Evolutionary conservation across 805 yeast genomes (phyloP).

Genomic region (Komagataella ulmi): DNA sequence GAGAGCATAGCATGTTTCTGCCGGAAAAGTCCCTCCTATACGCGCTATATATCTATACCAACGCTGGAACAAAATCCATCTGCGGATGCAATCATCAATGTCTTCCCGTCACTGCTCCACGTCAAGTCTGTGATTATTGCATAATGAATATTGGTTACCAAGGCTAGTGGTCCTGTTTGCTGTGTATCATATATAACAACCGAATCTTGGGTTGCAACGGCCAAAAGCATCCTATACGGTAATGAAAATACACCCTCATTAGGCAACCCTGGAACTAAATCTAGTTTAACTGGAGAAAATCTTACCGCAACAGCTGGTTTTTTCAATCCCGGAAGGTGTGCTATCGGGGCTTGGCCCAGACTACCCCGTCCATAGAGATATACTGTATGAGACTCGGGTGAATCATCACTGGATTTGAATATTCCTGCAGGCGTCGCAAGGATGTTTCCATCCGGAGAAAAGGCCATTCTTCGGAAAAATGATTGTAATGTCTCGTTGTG

Average conservation of each 20-base stretch:
- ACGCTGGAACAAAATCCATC: slow-evolving; percentile 86
- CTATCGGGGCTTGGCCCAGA: slow-evolving; percentile 55
- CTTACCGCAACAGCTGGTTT: slow-evolving; percentile 78
- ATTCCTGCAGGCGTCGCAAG: slow-evolving; percentile 71
- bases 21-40: slow-evolving; percentile 33
- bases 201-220: slow-evolving; percentile 86
- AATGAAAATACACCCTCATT: slow-evolving; percentile 30
- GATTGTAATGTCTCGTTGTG: slow-evolving; percentile 84
- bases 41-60: slow-evolving; percentile 32
- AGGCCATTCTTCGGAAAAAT: slow-evolving; percentile 74
- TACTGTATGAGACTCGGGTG: slow-evolving; percentile 40
- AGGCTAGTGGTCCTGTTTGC: slow-evolving; percentile 51
- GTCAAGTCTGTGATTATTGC: slow-evolving; percentile 77
- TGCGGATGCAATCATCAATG: slow-evolving; percentile 65
- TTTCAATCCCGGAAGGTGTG: slow-evolving; percentile 64
- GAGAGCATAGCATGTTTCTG: slow-evolving; percentile 2
- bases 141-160: slow-evolving; percentile 72
- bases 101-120: slow-evolving; percentile 71
- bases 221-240: slow-evolving; percentile 76
- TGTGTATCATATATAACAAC: slow-evolving; percentile 77
- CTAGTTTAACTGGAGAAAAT: slow-evolving; percentile 59
- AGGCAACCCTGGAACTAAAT: slow-evolving; percentile 11
- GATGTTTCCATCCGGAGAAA: slow-evolving; percentile 84
- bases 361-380: slow-evolving; percentile 68
- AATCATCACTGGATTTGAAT: slow-evolving; percentile 19